A percentile compares a stretch with the other conserved stretches of the same genome.
Conservation (phyloP, 371 early-diverging fungal genomes). For the Mucor plumbeus region DNA sequence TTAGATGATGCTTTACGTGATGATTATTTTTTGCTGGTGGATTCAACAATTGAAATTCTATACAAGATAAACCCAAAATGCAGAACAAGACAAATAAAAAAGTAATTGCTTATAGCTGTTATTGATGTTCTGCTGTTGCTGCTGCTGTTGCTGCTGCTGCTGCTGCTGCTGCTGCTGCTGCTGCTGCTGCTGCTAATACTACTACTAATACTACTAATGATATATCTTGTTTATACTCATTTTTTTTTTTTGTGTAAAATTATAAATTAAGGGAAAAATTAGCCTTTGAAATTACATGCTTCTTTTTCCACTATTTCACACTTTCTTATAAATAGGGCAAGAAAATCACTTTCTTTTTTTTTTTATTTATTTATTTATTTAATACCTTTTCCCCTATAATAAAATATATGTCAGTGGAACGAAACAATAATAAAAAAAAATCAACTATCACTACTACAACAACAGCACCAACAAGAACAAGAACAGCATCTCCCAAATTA, state of each 20-base stretch:
- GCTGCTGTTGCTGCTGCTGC: neutral
- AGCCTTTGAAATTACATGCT: neutral
- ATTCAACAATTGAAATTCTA: neutral
- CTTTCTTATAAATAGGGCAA: conserved; percentile 1
- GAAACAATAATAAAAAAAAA: neutral
- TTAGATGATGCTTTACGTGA: conserved; percentile 14
- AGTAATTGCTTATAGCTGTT: neutral
- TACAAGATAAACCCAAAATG: neutral
- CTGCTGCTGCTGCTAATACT: neutral
- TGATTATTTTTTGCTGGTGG: neutral
- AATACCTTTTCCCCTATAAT: neutral
- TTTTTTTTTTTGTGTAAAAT: neutral
- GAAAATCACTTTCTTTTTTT: neutral
- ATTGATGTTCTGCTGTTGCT: too few relatives aligned
- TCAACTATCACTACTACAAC: neutral
- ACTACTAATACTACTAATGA: too few relatives aligned
- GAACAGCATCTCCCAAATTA: conserved; percentile 3
- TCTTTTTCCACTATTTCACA: neutral
- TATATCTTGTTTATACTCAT: too few relatives aligned
- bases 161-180: neutral
- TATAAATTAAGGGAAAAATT: neutral
- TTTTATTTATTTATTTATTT: neutral
- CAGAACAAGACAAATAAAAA: neutral
- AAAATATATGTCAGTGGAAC: conserved; percentile 1
- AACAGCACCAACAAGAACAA: neutral